A percentile compares a stretch with the other conserved stretches of the same genome.
phyloP scores from a whole-genome alignment of 176 grass and related monocot species.

The Phragmites australis region DNA sequence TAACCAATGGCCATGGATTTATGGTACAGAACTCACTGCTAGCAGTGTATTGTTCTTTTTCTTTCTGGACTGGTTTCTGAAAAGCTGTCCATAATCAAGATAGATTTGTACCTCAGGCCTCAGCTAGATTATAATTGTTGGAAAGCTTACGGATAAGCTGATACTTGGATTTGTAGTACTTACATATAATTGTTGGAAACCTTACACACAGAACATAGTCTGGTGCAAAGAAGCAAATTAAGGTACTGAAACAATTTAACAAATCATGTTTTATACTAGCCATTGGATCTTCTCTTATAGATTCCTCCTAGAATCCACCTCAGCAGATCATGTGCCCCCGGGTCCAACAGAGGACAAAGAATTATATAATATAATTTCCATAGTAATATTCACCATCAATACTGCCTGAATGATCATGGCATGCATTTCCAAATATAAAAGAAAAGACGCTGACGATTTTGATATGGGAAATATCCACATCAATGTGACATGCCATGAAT shows the following conservation, averaged over 20 bases:
- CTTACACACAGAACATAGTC: neutral
- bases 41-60: neutral
- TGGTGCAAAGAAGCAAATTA: neutral
- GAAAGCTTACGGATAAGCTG: neutral
- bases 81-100: neutral
- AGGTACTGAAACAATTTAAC: neutral
- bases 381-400: neutral
- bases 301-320: neutral
- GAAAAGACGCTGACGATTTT: neutral
- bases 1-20: neutral
- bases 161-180: neutral
- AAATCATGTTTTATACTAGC: neutral
- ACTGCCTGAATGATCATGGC: neutral
- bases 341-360: neutral
- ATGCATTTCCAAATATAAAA: constrained; percentile 10
- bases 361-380: neutral
- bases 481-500: constrained; percentile 13
- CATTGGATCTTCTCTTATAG: neutral
- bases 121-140: neutral
- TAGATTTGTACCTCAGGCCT: neutral
- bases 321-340: neutral
- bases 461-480: neutral
- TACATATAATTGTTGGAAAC: neutral
- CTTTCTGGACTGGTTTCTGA: neutral
- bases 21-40: neutral